Evolutionary conservation across 257 asterid genomes (phyloP).

Genomic region (Solanum chiquidenum): DNA sequence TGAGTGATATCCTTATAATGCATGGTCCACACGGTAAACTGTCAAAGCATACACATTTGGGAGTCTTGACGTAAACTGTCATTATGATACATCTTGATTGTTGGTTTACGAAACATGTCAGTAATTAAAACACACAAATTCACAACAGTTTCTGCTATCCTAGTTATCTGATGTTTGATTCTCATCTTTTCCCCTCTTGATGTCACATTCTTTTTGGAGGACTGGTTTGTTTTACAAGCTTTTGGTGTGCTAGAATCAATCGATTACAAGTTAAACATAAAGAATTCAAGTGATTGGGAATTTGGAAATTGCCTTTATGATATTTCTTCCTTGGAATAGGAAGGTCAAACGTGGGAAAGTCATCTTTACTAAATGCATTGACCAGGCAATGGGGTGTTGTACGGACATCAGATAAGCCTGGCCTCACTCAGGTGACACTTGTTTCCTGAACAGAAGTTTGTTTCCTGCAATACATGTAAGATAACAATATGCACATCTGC

Average conservation of each 20-base stretch:
- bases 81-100: not conserved
- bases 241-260: not conserved
- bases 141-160: not conserved
- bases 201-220: not conserved
- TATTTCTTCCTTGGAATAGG: constrained; percentile 28
- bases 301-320: not conserved
- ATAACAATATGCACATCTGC: constrained; percentile 22
- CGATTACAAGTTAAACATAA: not conserved
- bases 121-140: not conserved
- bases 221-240: not conserved
- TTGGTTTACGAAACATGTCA: not conserved
- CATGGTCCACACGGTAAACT: not conserved
- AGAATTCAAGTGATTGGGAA: not conserved
- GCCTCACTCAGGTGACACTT: constrained; percentile 80
- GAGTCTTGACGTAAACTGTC: not conserved
- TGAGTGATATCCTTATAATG: not conserved
- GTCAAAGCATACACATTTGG: not conserved
- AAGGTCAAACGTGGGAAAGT: constrained; percentile 95
- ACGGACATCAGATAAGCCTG: constrained; percentile 97
- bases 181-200: not conserved
- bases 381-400: constrained; percentile 98
- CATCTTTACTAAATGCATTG: constrained; percentile 78
- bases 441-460: constrained; percentile 2
- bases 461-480: constrained; percentile 1
- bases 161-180: not conserved